Conservation (phyloP, 2,329 filamentous ascomycete genomes). For the Chaetomiaceae sp. region DNA sequence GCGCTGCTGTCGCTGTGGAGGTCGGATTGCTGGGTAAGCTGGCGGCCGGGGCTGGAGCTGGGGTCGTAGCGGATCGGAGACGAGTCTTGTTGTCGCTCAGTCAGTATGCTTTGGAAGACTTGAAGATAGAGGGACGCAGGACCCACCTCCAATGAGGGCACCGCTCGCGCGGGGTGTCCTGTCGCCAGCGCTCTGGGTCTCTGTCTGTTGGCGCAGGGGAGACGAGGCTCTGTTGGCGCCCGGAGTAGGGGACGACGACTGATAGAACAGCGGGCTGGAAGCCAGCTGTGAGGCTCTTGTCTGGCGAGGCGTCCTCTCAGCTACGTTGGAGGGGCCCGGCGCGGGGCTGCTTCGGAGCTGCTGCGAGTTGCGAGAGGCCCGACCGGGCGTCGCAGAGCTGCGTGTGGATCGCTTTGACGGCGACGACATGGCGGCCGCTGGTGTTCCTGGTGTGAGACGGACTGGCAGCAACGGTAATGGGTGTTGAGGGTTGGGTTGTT, state of each 20-base stretch:
- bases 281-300: conserved; percentile 48
- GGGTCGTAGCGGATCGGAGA: conserved; percentile 88
- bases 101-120: neutral
- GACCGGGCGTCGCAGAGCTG: conserved; percentile 45
- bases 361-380: conserved; percentile 30
- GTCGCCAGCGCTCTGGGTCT: conserved; percentile 56
- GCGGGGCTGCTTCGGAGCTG: conserved; percentile 30
- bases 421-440: conserved; percentile 53
- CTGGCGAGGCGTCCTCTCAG: conserved; percentile 41
- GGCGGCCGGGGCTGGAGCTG: conserved; percentile 77
- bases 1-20: conserved; percentile 79
- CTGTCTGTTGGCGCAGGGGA: conserved; percentile 53
- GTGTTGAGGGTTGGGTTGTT: neutral
- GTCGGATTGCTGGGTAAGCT: conserved; percentile 58
- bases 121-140: neutral
- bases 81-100: conserved; percentile 57
- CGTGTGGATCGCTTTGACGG: conserved; percentile 51
- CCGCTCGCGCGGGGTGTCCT: conserved; percentile 66
- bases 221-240: conserved; percentile 40
- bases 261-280: conserved; percentile 80
- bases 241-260: conserved; percentile 41
- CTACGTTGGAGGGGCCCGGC: conserved; percentile 24
- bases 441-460: neutral
- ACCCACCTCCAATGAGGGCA: conserved; percentile 57
- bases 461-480: neutral